Percentiles rank a stretch among this genome's conserved stretches.
Conservation (phyloP, 106 monocot genomes). For the Dendrobium officinale region DNA sequence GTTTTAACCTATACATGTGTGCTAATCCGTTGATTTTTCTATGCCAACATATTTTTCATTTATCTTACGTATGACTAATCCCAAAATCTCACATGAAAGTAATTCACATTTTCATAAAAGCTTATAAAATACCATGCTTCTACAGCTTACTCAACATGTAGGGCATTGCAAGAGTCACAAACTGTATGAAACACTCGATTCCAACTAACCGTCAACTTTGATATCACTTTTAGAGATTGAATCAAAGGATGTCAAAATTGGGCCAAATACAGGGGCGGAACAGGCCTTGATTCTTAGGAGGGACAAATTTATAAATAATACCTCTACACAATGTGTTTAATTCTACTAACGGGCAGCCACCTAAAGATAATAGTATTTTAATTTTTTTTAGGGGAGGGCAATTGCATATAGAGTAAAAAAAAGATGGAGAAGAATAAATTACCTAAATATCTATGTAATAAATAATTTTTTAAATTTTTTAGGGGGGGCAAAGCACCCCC, state of each 20-base stretch:
- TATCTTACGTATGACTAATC: background rate
- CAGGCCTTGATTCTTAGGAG: too few species aligned
- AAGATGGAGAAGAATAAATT: too few species aligned
- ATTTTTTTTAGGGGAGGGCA: too few species aligned
- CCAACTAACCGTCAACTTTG: background rate
- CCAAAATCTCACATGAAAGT: background rate
- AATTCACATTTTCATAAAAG: background rate
- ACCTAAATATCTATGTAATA: too few species aligned
- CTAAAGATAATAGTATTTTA: too few species aligned
- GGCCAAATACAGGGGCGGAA: background rate
- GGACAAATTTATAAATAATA: too few species aligned
- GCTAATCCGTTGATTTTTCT: background rate
- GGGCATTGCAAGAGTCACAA: background rate
- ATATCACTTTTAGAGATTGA: background rate
- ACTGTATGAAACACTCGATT: background rate
- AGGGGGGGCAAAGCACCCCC: too few species aligned
- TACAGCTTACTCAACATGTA: background rate
- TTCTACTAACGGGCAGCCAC: too few species aligned
- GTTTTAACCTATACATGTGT: background rate
- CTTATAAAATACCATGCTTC: background rate
- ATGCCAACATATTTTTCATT: background rate
- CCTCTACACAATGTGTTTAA: too few species aligned
- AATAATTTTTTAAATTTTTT: too few species aligned
- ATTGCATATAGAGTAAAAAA: too few species aligned
- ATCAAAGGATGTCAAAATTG: background rate